Conservation (phyloP, 83 land plant species). For the Picea abies region DNA sequence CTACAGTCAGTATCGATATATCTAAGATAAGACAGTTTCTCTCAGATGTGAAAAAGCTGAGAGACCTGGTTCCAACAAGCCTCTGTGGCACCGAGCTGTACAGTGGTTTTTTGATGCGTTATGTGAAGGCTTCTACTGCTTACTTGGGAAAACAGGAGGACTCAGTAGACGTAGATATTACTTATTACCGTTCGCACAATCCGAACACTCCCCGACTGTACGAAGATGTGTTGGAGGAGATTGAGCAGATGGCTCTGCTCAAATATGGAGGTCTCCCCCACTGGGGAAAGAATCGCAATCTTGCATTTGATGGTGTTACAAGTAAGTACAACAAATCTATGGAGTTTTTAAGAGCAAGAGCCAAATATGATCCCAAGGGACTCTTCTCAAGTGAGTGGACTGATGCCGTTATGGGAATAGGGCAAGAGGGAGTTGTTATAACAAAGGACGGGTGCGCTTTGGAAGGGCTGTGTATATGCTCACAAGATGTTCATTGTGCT, state of each 20-base stretch:
- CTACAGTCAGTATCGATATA: conserved; percentile 39
- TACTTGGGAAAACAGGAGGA: conserved; percentile 68
- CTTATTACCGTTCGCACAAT: conserved; percentile 53
- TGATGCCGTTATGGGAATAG: conserved; percentile 56
- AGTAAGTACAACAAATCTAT: neutral
- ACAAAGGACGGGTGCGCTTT: conserved; percentile 58
- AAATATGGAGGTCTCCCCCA: conserved; percentile 40
- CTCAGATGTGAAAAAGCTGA: no score
- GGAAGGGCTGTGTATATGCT: conserved; percentile 35
- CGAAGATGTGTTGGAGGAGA: conserved; percentile 33
- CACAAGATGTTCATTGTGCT: no score
- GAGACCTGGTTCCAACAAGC: conserved; percentile 18
- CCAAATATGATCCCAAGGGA: conserved; percentile 5
- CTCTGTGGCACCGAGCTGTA: conserved; percentile 65
- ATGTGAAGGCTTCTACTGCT: conserved; percentile 44
- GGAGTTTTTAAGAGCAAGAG: conserved; percentile 47
- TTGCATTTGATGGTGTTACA: conserved; percentile 10
- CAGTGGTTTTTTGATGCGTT: conserved; percentile 62
- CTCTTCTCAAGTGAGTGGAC: conserved; percentile 68
- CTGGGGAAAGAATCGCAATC: conserved; percentile 76
- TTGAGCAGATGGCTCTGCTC: conserved; percentile 60
- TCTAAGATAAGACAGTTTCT: neutral
- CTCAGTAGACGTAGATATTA: conserved; percentile 51
- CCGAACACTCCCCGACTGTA: no score
- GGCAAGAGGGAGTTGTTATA: conserved; percentile 15